Evolutionary conservation across 2,329 filamentous ascomycete species (phyloP).

Genomic region (Fonsecaea pugnacius): DNA sequence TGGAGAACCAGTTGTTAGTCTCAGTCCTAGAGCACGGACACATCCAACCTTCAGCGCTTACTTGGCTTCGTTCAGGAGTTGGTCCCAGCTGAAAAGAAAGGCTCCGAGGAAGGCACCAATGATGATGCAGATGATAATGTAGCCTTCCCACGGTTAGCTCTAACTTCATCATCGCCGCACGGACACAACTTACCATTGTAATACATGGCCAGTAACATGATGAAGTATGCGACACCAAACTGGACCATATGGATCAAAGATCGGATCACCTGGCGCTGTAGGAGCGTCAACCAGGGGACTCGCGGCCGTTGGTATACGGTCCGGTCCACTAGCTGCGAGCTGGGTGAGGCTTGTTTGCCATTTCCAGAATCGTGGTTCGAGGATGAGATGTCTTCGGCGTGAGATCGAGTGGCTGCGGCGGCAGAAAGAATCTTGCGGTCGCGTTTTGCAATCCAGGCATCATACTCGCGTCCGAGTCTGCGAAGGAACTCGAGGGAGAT

Average conservation of each 20-base stretch:
- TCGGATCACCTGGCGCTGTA: constrained; percentile 28
- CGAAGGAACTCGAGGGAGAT: constrained; percentile 74
- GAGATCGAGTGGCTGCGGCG: constrained; percentile 15
- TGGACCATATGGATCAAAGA: constrained; percentile 31
- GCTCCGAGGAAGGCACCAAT: constrained; percentile 74
- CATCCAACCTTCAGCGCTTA: background rate
- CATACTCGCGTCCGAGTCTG: constrained; percentile 72
- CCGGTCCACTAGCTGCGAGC: constrained; percentile 31
- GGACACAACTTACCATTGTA: constrained; percentile 56
- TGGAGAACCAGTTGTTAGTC: too few species aligned
- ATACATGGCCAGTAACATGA: constrained; percentile 70
- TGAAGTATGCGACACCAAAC: constrained; percentile 56
- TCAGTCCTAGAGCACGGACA: too few species aligned
- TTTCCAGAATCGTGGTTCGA: background rate
- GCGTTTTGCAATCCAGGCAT: constrained; percentile 56
- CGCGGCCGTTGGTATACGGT: background rate
- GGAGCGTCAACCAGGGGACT: background rate
- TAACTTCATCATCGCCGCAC: too few species aligned
- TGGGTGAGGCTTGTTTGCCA: background rate
- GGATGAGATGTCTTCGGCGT: background rate
- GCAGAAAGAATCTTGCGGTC: constrained; percentile 28
- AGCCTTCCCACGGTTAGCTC: constrained; percentile 48
- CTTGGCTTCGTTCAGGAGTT: background rate
- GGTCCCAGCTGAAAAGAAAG: constrained; percentile 71
- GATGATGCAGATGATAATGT: constrained; percentile 80